Conservation (phyloP, 1,284 basidiomycete species). For the Cystobasidium slooffiae region DNA sequence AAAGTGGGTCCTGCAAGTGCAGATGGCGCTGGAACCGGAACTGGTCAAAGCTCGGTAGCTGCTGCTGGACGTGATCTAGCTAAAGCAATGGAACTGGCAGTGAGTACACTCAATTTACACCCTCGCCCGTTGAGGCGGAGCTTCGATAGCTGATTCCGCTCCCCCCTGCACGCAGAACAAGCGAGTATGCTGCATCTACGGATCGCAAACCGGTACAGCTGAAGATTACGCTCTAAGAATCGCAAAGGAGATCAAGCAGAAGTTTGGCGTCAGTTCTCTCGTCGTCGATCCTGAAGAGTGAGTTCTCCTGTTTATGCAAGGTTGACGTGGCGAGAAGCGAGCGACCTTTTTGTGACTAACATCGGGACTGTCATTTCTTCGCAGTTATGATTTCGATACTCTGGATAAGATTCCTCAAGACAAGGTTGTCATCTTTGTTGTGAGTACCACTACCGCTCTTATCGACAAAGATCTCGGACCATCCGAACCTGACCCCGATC, state of each 20-base stretch:
- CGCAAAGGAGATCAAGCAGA: slow-evolving; percentile 75
- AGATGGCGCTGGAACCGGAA: slow-evolving; percentile 13
- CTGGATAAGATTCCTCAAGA: slow-evolving; percentile 88
- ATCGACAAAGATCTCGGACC: neutral
- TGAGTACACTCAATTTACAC: neutral
- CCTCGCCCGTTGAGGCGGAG: neutral
- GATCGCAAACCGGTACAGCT: slow-evolving; percentile 94
- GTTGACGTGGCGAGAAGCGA: neutral
- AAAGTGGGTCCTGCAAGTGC: slow-evolving; percentile 41
- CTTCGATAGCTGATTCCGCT: neutral
- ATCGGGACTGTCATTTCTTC: neutral
- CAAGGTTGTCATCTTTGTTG: slow-evolving; percentile 85
- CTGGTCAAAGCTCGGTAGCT: slow-evolving; percentile 10
- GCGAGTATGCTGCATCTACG: slow-evolving; percentile 91
- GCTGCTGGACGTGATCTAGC: slow-evolving; percentile 29
- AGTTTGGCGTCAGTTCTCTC: slow-evolving; percentile 87
- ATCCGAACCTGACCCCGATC: slow-evolving; percentile 12
- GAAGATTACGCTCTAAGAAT: slow-evolving; percentile 71
- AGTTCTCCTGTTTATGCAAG: slow-evolving; percentile 32
- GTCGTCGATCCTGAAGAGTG: slow-evolving; percentile 91
- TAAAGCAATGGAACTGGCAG: slow-evolving; percentile 35
- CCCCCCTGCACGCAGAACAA: slow-evolving; percentile 69
- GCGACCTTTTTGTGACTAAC: neutral
- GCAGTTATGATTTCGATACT: slow-evolving; percentile 86
- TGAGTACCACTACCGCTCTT: slow-evolving; percentile 56